Percentiles rank a stretch among this genome's conserved stretches.
Conservation (phyloP, 192 early-diverging fungal species). For the Linnemannia elongata region DNA sequence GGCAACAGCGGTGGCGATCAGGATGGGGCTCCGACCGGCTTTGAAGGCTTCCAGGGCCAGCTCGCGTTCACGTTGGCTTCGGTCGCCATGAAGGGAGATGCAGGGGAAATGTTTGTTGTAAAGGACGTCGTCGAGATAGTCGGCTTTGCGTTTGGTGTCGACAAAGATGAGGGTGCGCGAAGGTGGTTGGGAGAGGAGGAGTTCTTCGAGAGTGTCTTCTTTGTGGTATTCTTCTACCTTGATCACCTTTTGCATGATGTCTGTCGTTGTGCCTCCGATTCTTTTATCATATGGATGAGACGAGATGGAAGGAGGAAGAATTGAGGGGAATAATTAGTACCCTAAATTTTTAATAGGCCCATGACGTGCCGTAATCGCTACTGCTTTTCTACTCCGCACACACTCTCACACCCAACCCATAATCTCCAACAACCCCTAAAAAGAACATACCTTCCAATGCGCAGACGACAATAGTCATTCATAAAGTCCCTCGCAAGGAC, state of each 20-base stretch:
- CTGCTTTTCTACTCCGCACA: neutral
- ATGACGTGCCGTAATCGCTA: neutral
- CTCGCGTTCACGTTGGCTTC: slow-evolving; percentile 86
- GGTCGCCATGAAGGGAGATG: slow-evolving; percentile 89
- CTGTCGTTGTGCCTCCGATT: slow-evolving; percentile 85
- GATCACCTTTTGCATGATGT: slow-evolving; percentile 89
- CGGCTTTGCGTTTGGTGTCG: slow-evolving; percentile 85
- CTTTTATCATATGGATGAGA: slow-evolving; percentile 47
- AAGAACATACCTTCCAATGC: slow-evolving; percentile 73
- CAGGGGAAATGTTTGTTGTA: slow-evolving; percentile 77
- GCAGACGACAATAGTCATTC: slow-evolving; percentile 84
- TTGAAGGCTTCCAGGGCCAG: slow-evolving; percentile 81
- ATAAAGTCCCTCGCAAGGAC: slow-evolving; percentile 95
- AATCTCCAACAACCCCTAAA: neutral
- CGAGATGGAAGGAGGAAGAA: neutral
- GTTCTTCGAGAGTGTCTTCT: slow-evolving; percentile 68
- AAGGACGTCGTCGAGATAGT: slow-evolving; percentile 81
- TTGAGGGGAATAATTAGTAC: neutral
- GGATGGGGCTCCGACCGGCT: slow-evolving; percentile 65
- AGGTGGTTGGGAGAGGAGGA: slow-evolving; percentile 67
- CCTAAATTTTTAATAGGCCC: neutral
- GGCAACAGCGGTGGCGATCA: slow-evolving; percentile 91
- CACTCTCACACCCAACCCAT: neutral
- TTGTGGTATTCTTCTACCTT: slow-evolving; percentile 79
- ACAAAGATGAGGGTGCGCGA: slow-evolving; percentile 88